Conservation (phyloP, 495 filamentous ascomycete species). For the Tuber aestivum region DNA sequence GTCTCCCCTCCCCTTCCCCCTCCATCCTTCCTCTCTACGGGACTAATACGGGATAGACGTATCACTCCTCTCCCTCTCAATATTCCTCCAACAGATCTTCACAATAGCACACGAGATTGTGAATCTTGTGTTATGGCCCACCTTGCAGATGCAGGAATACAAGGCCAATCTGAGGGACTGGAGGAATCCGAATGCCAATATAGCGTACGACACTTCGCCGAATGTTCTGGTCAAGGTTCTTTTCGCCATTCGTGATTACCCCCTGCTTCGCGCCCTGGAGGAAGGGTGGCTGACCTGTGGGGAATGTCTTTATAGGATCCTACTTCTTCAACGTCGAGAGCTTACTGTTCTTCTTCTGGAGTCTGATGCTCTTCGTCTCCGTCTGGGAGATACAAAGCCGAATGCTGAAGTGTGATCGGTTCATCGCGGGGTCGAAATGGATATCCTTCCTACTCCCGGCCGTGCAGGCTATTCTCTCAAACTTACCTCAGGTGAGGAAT, state of each 20-base stretch:
- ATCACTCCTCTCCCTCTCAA: conserved; percentile 33
- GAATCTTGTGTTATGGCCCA: conserved; percentile 19
- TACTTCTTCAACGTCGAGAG: conserved; percentile 39
- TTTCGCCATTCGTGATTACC: conserved; percentile 28
- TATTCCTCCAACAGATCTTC: conserved; percentile 37
- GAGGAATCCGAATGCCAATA: conserved; percentile 31
- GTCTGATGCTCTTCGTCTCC: conserved; percentile 33
- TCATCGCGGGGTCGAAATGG: conserved; percentile 30
- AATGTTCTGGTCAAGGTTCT: conserved; percentile 16
- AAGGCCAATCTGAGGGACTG: conserved; percentile 18
- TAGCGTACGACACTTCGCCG: conserved; percentile 25
- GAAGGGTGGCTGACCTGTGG: conserved; percentile 10
- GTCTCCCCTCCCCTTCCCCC: not conserved
- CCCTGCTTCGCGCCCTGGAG: not conserved
- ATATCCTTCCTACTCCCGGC: conserved; percentile 30
- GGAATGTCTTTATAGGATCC: conserved; percentile 12
- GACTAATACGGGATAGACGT: conserved; percentile 21
- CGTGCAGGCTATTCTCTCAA: conserved; percentile 21
- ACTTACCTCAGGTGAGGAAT: conserved; percentile 12
- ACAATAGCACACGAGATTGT: conserved; percentile 28
- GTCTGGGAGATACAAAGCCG: conserved; percentile 33
- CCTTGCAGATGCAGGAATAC: conserved; percentile 21
- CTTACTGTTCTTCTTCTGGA: conserved; percentile 39
- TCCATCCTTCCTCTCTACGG: not conserved
- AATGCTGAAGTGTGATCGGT: conserved; percentile 21